These are phyloP conservation scores for Phytopythium sindhum DNA, from an alignment of 352 stramenopile species.

Conservation along the genomic window DNA sequence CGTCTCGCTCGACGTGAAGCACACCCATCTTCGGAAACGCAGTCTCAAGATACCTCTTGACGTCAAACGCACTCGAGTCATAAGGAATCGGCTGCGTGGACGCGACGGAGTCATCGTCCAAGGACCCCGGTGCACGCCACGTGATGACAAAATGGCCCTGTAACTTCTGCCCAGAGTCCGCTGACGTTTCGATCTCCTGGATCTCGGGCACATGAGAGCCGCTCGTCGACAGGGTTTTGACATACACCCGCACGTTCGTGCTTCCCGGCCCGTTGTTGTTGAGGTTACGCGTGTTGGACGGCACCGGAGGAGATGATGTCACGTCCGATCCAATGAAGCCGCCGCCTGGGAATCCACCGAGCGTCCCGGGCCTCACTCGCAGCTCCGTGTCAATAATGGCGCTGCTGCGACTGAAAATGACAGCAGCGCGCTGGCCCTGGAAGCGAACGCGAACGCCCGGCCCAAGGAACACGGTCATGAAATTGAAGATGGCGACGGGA, in stretches of 20 bases:
- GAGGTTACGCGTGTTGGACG: conserved; percentile 36
- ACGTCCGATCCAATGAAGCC: conserved; percentile 67
- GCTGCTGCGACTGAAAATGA: conserved; percentile 89
- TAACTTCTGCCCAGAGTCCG: conserved; percentile 81
- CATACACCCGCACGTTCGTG: conserved; percentile 84
- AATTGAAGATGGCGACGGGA: conserved; percentile 94
- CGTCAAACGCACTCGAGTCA: conserved; percentile 64
- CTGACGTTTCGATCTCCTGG: conserved; percentile 86
- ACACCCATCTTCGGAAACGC: conserved; percentile 46
- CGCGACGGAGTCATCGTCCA: conserved; percentile 5
- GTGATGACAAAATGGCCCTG: conserved; percentile 72
- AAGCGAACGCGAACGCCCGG: conserved; percentile 80
- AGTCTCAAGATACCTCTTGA: conserved; percentile 52
- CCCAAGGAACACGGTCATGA: conserved; percentile 92
- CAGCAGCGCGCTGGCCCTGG: conserved; percentile 83
- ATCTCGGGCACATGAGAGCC: conserved; percentile 87
- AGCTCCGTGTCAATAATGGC: conserved; percentile 90
- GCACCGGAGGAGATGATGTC: conserved; percentile 2
- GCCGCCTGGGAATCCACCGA: conserved; percentile 92
- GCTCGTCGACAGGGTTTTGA: conserved; percentile 90
- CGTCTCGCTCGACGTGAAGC: conserved; percentile 49
- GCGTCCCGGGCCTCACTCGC: conserved; percentile 70
- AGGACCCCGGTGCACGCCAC: conserved; percentile 13
- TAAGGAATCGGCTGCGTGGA: conserved; percentile 58
- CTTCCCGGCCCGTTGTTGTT: conserved; percentile 95